A percentile compares a stretch with the other conserved stretches of the same genome.
Conservation (phyloP, 2,329 filamentous ascomycete genomes). For the Ilyonectria sp. region DNA sequence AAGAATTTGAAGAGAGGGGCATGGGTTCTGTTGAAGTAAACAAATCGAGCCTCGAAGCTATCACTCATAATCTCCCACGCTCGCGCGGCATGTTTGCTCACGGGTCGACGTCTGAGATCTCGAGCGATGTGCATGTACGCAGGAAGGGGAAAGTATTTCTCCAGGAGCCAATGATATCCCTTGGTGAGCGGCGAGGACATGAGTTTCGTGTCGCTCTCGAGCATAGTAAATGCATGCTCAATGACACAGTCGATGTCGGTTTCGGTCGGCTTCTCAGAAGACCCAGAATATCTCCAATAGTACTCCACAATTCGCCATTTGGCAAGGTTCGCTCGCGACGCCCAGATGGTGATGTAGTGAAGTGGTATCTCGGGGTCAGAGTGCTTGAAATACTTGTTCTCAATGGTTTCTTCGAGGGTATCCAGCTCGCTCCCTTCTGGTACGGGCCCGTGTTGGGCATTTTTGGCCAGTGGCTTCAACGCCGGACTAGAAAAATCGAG, state of each 20-base stretch:
- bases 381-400: constrained; percentile 61
- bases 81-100: constrained; percentile 40
- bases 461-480: constrained; percentile 47
- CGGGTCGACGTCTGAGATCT: constrained; percentile 48
- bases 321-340: constrained; percentile 59
- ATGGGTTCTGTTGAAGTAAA: neutral
- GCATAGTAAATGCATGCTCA: constrained; percentile 50
- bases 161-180: constrained; percentile 56
- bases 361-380: constrained; percentile 57
- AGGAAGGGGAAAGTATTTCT: constrained; percentile 57
- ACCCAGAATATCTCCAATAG: constrained; percentile 52
- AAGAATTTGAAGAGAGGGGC: constrained; percentile 13
- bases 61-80: constrained; percentile 53
- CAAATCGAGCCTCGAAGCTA: constrained; percentile 47
- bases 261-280: constrained; percentile 45
- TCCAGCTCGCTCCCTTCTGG: constrained; percentile 50
- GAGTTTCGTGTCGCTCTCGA: constrained; percentile 56
- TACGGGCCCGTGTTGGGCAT: neutral
- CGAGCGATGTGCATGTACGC: constrained; percentile 59
- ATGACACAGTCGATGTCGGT: constrained; percentile 49
- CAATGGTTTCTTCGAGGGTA: constrained; percentile 57
- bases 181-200: constrained; percentile 48
- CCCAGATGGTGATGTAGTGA: constrained; percentile 60
- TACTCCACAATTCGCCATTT: constrained; percentile 66
- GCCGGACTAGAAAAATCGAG: constrained; percentile 54